Evolutionary conservation across 352 stramenopile genomes (phyloP).

Genomic region (Blastocystis sp.): DNA sequence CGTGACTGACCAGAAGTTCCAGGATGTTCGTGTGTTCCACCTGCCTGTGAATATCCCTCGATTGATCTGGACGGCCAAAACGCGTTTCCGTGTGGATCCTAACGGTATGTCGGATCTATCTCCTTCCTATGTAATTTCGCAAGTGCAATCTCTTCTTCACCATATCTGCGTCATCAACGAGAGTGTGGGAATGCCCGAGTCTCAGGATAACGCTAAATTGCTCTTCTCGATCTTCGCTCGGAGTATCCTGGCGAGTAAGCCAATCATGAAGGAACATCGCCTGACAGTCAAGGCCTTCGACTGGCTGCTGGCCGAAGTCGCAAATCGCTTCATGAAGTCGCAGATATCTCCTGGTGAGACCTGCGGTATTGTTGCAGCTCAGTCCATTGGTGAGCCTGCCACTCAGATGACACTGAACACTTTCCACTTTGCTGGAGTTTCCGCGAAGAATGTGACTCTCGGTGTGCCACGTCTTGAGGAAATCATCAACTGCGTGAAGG

Average conservation of each 20-base stretch:
- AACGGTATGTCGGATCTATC: conserved; percentile 64
- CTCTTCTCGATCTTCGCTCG: conserved; percentile 94
- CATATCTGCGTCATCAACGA: conserved; percentile 91
- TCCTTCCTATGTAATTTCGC: conserved; percentile 70
- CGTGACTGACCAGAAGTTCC: conserved; percentile 84
- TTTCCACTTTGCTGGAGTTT: conserved; percentile 98
- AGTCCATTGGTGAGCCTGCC: conserved; percentile 96
- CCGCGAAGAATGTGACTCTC: conserved; percentile 97
- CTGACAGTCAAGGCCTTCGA: conserved; percentile 89
- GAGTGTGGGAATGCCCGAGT: conserved; percentile 85
- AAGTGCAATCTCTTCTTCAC: conserved; percentile 83
- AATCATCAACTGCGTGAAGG: conserved; percentile 97
- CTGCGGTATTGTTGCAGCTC: conserved; percentile 92
- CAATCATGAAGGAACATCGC: conserved; percentile 86
- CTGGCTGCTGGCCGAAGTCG: conserved; percentile 86
- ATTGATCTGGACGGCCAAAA: conserved; percentile 90
- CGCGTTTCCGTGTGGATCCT: conserved; percentile 68
- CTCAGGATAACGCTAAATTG: conserved; percentile 92
- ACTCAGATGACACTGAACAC: conserved; percentile 99
- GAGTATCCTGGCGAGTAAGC: conserved; percentile 88
- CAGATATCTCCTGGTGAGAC: conserved; percentile 93
- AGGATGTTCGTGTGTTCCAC: conserved; percentile 68
- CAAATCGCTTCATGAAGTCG: conserved; percentile 88
- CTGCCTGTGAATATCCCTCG: conserved; percentile 85
- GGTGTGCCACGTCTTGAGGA: conserved; percentile 97